Evolutionary conservation across 2,329 filamentous ascomycete genomes (phyloP).

Genomic region (Pseudocercospora pini-densiflorae): DNA sequence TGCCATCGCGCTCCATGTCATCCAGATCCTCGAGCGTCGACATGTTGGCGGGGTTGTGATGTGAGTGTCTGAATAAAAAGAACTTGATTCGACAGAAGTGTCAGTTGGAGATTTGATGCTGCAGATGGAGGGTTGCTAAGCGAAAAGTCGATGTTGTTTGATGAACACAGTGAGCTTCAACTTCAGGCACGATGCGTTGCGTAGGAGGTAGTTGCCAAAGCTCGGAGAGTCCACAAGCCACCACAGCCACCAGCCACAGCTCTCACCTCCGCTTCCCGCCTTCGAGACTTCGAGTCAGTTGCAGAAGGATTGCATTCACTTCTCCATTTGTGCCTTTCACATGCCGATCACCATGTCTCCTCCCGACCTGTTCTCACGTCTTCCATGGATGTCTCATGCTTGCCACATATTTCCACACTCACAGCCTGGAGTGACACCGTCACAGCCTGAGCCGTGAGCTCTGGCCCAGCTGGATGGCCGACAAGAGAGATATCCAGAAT

Average conservation of each 20-base stretch:
- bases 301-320: conserved; percentile 1
- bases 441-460: not conserved
- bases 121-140: not conserved
- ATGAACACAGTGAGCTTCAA: not conserved
- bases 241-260: not conserved
- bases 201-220: conserved; percentile 2
- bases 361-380: not conserved
- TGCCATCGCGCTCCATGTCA: conserved; percentile 79
- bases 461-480: not conserved
- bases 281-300: not conserved
- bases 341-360: not conserved
- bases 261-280: not conserved
- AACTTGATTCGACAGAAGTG: not conserved
- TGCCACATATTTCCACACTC: not conserved
- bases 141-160: conserved; percentile 1
- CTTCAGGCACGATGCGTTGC: not conserved
- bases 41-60: conserved; percentile 58
- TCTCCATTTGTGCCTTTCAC: not conserved
- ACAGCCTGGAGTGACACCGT: not conserved
- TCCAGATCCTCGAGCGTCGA: conserved; percentile 92
- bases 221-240: not conserved
- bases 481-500: not conserved
- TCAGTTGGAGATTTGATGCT: not conserved
- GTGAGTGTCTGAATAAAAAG: not conserved
- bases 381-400: not conserved